Base-by-base conservation (phyloP, 2,329 filamentous ascomycete genomes). In the Penicillium sp. region DNA sequence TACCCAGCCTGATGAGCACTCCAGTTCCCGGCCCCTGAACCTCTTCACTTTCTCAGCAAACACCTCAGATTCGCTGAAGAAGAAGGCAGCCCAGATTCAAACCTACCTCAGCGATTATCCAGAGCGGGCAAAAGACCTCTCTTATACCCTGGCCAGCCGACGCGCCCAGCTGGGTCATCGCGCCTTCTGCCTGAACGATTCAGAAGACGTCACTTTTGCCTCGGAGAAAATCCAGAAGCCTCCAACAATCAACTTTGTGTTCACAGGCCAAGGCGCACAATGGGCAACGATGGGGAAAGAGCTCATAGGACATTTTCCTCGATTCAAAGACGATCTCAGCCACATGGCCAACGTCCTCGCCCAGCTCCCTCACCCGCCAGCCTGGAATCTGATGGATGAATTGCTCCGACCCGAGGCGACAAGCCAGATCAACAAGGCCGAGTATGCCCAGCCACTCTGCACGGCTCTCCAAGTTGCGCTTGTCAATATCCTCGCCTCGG, bases 381-480 rank as follows among this genome's bases (percentile, higher is more conserved):
- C 49, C 2, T 50, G 56, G 26, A 41, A 51, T 29, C 17, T 58
- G n/a, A 17, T 61, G 30, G 47, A 56, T 3, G 63, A 64, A 26
- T n/a, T 62, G 3, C 13, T 6, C 9, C 53, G 26, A 17, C 26
- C 46, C 4, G 48, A 49, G 5, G 29, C n/a, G 7, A 68, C 68
- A 59, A 29, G 49, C 31, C 53, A 44, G 62, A 64, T 78, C 3
- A 69, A 70, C 45, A 59, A 69, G 0, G 69, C 74, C 1, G 66
- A 69, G 11, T 65, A 75, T 6, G 67, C 67, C 3, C 74, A 76
- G 26, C 69, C 73, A 19, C 53, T 74, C 1, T 76, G 72, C 31
- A 73, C 72, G 3, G 69, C 67, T 3, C 44, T 76, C 9, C 75
- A 77, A 29, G 62, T 77, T 15, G 73, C 71, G 0, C 55, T 76